These are phyloP conservation scores for Margaritispora aquatica DNA, from an alignment of 495 filamentous ascomycete species.

Conservation along the genomic window DNA sequence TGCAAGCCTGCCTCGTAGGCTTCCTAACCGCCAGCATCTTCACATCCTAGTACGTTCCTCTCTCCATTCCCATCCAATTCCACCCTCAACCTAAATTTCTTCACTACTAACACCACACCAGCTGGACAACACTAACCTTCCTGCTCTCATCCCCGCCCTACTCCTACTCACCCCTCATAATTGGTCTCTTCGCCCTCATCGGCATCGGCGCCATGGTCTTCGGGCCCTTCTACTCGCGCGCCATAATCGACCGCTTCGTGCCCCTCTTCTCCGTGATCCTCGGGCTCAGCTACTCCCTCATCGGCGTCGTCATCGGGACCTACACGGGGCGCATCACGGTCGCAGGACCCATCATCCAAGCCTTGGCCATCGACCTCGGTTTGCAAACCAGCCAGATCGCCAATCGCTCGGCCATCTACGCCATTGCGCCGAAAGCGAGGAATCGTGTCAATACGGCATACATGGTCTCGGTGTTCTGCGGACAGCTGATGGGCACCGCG, in stretches of 20 bases:
- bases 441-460: conserved; percentile 81
- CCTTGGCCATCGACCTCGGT: conserved; percentile 66
- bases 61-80: too few species aligned
- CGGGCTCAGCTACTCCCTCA: conserved; percentile 48
- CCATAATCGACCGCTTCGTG: conserved; percentile 62
- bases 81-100: too few species aligned
- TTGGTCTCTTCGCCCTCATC: conserved; percentile 75
- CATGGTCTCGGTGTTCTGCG: conserved; percentile 69
- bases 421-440: conserved; percentile 61
- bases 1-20: conserved; percentile 55
- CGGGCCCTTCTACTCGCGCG: conserved; percentile 61
- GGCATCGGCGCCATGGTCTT: conserved; percentile 62
- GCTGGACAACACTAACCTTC: conserved; percentile 83
- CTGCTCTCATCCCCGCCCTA: conserved; percentile 65
- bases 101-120: too few species aligned
- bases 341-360: conserved; percentile 70
- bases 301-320: conserved; percentile 63
- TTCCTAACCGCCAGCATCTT: conserved; percentile 52
- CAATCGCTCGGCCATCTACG: conserved; percentile 66
- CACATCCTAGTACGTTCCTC: too few species aligned
- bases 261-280: conserved; percentile 62
- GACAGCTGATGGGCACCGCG: conserved; percentile 70
- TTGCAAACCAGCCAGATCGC: conserved; percentile 70
- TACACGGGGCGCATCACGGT: conserved; percentile 59
- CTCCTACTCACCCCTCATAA: conserved; percentile 54